Conservation (phyloP, 2,329 filamentous ascomycete species). For the Colletotrichum sp. region DNA sequence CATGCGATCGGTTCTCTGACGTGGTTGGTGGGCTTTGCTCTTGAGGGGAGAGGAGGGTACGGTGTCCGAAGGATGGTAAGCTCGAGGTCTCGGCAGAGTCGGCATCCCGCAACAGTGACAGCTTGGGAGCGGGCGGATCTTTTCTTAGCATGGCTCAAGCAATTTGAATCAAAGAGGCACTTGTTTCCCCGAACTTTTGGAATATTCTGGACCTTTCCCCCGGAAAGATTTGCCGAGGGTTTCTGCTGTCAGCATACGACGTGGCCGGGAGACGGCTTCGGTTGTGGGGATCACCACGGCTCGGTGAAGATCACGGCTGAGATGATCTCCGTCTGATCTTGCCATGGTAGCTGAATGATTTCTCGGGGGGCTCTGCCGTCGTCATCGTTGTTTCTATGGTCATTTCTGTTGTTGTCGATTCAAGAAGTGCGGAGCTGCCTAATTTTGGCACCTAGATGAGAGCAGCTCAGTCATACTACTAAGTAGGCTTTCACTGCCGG, state of each 20-base stretch:
- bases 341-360: neutral
- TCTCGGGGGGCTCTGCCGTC: neutral
- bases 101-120: neutral
- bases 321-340: neutral
- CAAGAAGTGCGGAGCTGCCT: neutral
- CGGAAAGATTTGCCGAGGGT: neutral
- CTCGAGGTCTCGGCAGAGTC: neutral
- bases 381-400: neutral
- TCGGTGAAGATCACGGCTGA: neutral
- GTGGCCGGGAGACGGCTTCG: neutral
- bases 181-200: neutral
- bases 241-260: neutral
- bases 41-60: neutral
- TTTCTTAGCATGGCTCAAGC: neutral
- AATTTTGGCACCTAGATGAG: neutral
- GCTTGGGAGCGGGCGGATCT: neutral
- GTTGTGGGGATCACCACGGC: neutral
- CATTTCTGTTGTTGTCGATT: neutral
- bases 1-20: neutral
- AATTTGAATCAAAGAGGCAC: neutral
- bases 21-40: neutral
- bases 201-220: neutral
- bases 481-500: neutral
- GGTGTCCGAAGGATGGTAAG: neutral
- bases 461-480: neutral